These are phyloP conservation scores for Clavispora fructus DNA, from an alignment of 805 yeast genomes.

Conservation along the genomic window DNA sequence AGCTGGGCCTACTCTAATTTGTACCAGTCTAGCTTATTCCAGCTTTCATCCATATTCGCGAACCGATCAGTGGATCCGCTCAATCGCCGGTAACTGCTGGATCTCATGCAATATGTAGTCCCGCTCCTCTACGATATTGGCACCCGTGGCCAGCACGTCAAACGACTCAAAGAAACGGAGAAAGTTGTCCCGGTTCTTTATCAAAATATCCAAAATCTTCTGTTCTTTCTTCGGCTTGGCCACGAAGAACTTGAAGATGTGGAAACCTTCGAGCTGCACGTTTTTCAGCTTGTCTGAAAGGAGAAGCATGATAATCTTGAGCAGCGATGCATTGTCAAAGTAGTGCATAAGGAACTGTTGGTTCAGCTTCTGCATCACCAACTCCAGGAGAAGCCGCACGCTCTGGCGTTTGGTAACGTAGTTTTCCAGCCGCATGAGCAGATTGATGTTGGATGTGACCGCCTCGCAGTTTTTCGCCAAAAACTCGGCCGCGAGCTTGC, in stretches of 20 bases:
- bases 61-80: conserved; percentile 13
- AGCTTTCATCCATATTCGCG: background rate
- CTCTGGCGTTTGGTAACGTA: conserved; percentile 93
- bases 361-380: conserved; percentile 68
- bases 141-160: conserved; percentile 58
- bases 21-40: no score
- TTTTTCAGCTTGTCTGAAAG: conserved; percentile 86
- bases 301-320: conserved; percentile 81
- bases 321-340: conserved; percentile 73
- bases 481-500: conserved; percentile 65
- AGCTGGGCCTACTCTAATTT: no score
- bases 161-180: conserved; percentile 64
- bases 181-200: conserved; percentile 77
- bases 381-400: conserved; percentile 64
- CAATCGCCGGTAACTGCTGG: conserved; percentile 61
- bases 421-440: conserved; percentile 66
- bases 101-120: conserved; percentile 75
- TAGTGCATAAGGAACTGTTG: conserved; percentile 68
- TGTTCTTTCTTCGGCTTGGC: conserved; percentile 91
- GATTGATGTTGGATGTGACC: conserved; percentile 62
- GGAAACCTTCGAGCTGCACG: conserved; percentile 85
- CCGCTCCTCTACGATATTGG: conserved; percentile 69
- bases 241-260: conserved; percentile 90
- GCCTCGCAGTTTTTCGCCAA: conserved; percentile 49
- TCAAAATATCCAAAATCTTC: conserved; percentile 71